Evolutionary conservation across 2,329 filamentous ascomycete genomes (phyloP), one percentile per base, ranked within the genome.

Genomic region (Sarocladium kiliense): DNA sequence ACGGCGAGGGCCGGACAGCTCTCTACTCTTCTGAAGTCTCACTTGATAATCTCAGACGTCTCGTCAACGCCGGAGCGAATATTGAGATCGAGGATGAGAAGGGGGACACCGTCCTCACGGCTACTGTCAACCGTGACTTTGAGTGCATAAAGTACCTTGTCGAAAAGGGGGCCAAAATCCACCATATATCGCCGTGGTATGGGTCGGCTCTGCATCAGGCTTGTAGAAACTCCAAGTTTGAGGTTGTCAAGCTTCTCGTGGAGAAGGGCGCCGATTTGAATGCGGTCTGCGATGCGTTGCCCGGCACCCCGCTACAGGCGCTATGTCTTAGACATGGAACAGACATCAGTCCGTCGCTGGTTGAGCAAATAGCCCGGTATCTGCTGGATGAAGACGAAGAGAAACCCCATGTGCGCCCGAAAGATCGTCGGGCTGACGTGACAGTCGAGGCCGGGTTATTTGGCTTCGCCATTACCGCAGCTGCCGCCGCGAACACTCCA

Each of bases 81-180:
- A 10, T 57, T 4, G 23, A 58, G 18, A 34, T 55, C 7, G 55
- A 51, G 25, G 45, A 55, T 12, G 21, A 18, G 30, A 47, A 25
- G 27, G 49, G 50, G 2, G 45, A 58, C 34, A 58, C 55, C 7
- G 21, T 51, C 3, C 30, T 58, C 3, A 23, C 45, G 11, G 55
- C 57, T 9, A 39, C 42, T 21, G 49, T 37, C 12, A 16, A 11
- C 16, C 45, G 55, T 3, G n/a, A 53, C n/a, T 30, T 58, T 3
- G 57, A 58, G 1, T 55, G 55, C 3, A 53, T 45, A 25, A 25
- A 57, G 39, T 57, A 57, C 21, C 37, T 58, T n/a, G 5, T 58
- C 18, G 55, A 57, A 12, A 30, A 39, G 30, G 30, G 30, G 30
- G 30, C 30, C 7, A 34, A 34, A 7, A 34, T 34, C 30, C 30